A percentile compares a stretch with the other conserved stretches of the same genome.
These are phyloP conservation scores for Carex arenaria DNA, from an alignment of 202 grass and related monocot species.

Conservation along the genomic window DNA sequence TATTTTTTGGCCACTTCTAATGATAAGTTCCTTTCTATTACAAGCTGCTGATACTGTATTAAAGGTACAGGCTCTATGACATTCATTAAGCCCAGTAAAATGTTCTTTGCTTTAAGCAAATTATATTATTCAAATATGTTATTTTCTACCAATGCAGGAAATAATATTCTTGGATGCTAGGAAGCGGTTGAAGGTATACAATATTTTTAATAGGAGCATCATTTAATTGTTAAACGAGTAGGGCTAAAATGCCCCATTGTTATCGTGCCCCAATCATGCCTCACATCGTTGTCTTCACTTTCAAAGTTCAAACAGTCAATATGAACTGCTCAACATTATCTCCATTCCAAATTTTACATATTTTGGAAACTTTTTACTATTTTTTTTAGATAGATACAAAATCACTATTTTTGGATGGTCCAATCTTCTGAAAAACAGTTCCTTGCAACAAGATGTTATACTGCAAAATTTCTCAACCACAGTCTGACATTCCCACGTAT, in stretches of 20 bases:
- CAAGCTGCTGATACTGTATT: slow-evolving; percentile 92
- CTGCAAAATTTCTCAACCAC: not conserved
- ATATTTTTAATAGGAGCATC: not conserved
- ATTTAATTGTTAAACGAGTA: not conserved
- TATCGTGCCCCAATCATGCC: too few relatives aligned
- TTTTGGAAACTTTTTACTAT: too few relatives aligned
- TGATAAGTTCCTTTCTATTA: slow-evolving; percentile 91
- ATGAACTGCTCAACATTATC: too few relatives aligned
- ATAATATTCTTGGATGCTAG: slow-evolving; percentile 88
- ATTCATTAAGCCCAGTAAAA: slow-evolving; percentile 18
- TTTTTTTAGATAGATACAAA: too few relatives aligned
- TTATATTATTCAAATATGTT: slow-evolving; percentile 32
- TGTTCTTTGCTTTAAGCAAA: not conserved
- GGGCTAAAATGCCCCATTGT: too few relatives aligned
- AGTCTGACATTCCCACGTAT: not conserved
- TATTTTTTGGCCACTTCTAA: slow-evolving; percentile 78
- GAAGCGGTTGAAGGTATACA: slow-evolving; percentile 86
- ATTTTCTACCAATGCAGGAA: slow-evolving; percentile 62
- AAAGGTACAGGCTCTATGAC: slow-evolving; percentile 56
- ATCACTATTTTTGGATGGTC: too few relatives aligned
- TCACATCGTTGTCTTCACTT: too few relatives aligned
- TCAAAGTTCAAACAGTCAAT: too few relatives aligned
- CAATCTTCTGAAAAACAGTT: not conserved
- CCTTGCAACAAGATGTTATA: not conserved
- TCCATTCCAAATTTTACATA: too few relatives aligned